Conservation (phyloP, 73 alveolate species). For the Uronychia setigera region DNA sequence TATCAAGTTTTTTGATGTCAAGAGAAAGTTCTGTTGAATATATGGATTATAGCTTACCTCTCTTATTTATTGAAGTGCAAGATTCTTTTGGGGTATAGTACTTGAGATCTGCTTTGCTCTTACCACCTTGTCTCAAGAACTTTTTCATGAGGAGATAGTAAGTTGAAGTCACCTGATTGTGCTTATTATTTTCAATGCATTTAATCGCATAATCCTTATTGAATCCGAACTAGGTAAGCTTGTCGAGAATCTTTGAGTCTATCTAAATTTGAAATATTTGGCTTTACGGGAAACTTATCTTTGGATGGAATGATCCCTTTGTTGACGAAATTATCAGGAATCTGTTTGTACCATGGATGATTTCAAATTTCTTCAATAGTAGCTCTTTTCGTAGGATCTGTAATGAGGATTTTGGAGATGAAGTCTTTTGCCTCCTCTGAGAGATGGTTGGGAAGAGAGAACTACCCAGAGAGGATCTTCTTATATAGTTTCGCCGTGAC, state of each 20-base stretch:
- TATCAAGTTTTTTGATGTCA: neutral
- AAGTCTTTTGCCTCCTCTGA: slow-evolving; percentile 73
- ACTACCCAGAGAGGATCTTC: slow-evolving; percentile 44
- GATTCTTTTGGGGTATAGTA: slow-evolving; percentile 41
- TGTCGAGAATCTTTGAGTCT: neutral
- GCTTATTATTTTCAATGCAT: slow-evolving; percentile 74
- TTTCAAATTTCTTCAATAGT: neutral
- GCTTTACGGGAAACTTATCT: neutral
- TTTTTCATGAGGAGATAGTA: slow-evolving; percentile 69
- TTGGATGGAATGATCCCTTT: neutral
- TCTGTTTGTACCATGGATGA: slow-evolving; percentile 12
- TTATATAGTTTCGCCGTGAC: slow-evolving; percentile 70
- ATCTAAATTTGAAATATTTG: neutral
- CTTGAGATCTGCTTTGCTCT: slow-evolving; percentile 77
- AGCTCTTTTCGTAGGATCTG: slow-evolving; percentile 59
- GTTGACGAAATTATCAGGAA: neutral
- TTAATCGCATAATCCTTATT: slow-evolving; percentile 72
- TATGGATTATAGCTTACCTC: too few relatives aligned
- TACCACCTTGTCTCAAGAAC: slow-evolving; percentile 54
- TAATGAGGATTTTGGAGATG: slow-evolving; percentile 63
- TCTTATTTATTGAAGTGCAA: neutral
- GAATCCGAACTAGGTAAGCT: slow-evolving; percentile 47
- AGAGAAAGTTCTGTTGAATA: neutral
- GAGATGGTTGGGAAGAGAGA: slow-evolving; percentile 3
- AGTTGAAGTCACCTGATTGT: slow-evolving; percentile 83